Percentiles rank a stretch among this genome's conserved stretches.
Evolutionary conservation across 331 rosid species (phyloP).

Genomic region (Arachis monticola): DNA sequence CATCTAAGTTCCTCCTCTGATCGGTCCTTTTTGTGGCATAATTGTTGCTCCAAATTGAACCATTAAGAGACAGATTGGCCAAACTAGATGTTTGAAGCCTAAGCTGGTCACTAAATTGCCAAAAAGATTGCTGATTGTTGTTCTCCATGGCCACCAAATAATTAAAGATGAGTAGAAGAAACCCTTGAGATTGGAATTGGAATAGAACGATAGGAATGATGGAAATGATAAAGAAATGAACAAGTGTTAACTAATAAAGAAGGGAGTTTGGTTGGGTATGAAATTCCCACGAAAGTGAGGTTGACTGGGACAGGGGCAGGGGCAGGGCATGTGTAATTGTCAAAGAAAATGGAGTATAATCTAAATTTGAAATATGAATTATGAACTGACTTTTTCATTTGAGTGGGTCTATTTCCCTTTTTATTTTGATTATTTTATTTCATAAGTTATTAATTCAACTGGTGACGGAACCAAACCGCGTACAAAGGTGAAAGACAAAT

Average conservation of each 20-base stretch:
- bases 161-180: no score
- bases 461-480: conserved; percentile 33
- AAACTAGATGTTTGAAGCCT: no score
- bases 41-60: conserved; percentile 9
- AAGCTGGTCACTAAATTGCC: no score
- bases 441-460: no score
- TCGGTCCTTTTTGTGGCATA: conserved; percentile 59
- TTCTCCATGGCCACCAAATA: no score
- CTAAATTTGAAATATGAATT: not conserved
- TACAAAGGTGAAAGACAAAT: not conserved
- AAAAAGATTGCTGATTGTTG: no score
- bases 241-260: conserved; percentile 2
- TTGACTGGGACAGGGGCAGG: not conserved
- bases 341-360: not conserved
- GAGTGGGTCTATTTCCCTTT: not conserved
- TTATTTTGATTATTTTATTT: no score
- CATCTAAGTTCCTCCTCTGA: conserved; percentile 73
- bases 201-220: not conserved
- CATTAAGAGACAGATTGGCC: no score
- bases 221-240: not conserved
- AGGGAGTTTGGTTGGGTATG: not conserved
- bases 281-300: conserved; percentile 26
- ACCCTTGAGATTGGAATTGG: no score
- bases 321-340: conserved; percentile 32
- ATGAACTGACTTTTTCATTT: not conserved